Evolutionary conservation across 148 eudicot species (phyloP).

Genomic region (Tetragonia tetragonoides): DNA sequence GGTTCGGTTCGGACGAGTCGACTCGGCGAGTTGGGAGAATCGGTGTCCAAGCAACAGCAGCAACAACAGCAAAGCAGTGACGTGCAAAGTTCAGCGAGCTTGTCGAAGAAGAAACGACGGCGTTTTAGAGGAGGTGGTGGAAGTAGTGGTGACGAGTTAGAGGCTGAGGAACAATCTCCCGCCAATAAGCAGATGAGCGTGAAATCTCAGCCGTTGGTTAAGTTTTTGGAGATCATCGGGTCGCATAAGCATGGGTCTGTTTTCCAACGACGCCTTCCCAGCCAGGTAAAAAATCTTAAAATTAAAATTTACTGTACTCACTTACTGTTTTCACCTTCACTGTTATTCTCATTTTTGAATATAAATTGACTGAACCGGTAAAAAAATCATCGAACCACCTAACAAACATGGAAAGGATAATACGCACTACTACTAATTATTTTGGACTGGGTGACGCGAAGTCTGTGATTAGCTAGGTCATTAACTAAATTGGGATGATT

Average conservation of each 20-base stretch:
- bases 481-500: neutral
- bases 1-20: constrained; percentile 23
- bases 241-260: constrained; percentile 48
- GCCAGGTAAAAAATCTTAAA: constrained; percentile 29
- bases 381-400: neutral
- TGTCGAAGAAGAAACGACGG: constrained; percentile 37
- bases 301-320: neutral
- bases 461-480: neutral
- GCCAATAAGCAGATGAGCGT: constrained; percentile 30
- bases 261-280: constrained; percentile 42
- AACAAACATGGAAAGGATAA: neutral
- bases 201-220: constrained; percentile 41
- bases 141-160: constrained; percentile 29
- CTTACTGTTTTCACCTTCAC: no score
- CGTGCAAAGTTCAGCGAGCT: constrained; percentile 37
- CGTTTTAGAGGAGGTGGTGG: constrained; percentile 20
- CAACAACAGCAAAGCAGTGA: constrained; percentile 35
- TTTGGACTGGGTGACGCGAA: neutral
- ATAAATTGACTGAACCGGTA: neutral
- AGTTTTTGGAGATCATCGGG: constrained; percentile 30
- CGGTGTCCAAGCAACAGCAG: constrained; percentile 23
- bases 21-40: constrained; percentile 26
- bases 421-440: neutral
- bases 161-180: constrained; percentile 33
- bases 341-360: neutral